Evolutionary conservation across 768 basidiomycete genomes (phyloP), one percentile per base, ranked within the genome.

Genomic region (Coprinellus aureogranulatus): DNA sequence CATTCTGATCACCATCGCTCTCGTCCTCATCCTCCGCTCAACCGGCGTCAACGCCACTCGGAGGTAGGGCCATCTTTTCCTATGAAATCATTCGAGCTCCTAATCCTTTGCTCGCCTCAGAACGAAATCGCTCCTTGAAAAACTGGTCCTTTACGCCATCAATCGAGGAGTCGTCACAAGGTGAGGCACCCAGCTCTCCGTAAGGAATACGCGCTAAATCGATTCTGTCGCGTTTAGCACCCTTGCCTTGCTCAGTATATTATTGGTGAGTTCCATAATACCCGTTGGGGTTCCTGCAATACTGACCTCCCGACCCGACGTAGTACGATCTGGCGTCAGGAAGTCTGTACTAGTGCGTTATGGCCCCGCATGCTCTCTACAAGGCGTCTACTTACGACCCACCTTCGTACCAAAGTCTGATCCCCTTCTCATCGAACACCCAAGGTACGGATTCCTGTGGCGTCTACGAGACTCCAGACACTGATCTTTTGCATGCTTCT

Each of bases 81-180:
- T 34, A 14, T 34, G 14, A 6, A 34, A 6, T 14, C 34, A 34
- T n/a, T 52, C 9, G 6, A 14, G 41, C 34, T 8, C 20, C 12
- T 12, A 52, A 20, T 52, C 18, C 8, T 6, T 11, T 11, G 30
- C 42, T 20, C 16, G 6, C n/a, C 25, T 4, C 37, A 54, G 53
- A 26, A 54, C 53, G 3, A 42, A 54, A 25, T 41, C 3, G 22
- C 53, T 54, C 37, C 37, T 54, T 12, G 23, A 42, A 12, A 54
- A 54, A 25, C 53, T 54, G 20, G 40, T 54, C 16, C 22, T 40
- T 2, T 54, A 54, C 26, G 40, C 53, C 6, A 42, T 54, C 40
- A 54, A 54, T 23, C 53, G 40, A 6, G 53, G 53, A 3, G 26
- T 54, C 20, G 4, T 54, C 23, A 54, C 53, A 3, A 54, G 53